Evolutionary conservation across 768 basidiomycete genomes (phyloP), one percentile per base, ranked within the genome.

Genomic region (Amanita phalloides): DNA sequence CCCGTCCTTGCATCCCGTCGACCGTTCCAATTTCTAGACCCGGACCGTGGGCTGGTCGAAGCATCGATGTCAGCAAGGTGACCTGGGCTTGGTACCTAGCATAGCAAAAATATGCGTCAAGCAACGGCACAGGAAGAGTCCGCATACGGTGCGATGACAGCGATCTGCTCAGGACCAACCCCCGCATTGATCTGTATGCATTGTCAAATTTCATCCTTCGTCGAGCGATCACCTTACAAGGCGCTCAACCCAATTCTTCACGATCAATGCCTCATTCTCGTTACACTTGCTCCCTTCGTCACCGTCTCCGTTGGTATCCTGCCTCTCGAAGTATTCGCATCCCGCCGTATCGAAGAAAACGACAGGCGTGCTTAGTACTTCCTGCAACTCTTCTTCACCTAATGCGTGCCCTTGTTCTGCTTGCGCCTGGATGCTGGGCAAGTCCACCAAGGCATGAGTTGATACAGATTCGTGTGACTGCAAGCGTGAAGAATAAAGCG

Each of bases 1-100:
- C 95, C 45, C 96, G 79, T 0, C 95, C 95, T 70, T 99, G 96
- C 84, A 97, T 89, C 0, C 93, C 92, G 61, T 98, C 96, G 1
- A 98, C 93, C 0, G 87, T 90, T 1, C 94, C 96, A 41, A 96
- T 90, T 58, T 97, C 93, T 0, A 98, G 75, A 23, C 70, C 69
- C 0, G 71, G 64, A 0, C 86, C 86, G 58, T 87, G 75, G n/a
- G 69, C 62, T 0, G 85, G 81, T 21, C 86, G 80, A 17, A 99
- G 69, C 39, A 91, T 69, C 0, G 85, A 82, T 0, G 89, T 79
- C 36, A 98, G 71, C 1, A 93, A 74, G 2, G 86, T 79, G 3
- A 98, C 94, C 65, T 99, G 96, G 0, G 93, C 90, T 71, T 96
- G 92, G 66, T 99, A 95, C 46, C 88, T 89, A 54, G 11, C 4